Percentiles rank a stretch among this genome's conserved stretches.
Evolutionary conservation across 441 rosid genomes (phyloP).

Genomic region (Populus hybrid): DNA sequence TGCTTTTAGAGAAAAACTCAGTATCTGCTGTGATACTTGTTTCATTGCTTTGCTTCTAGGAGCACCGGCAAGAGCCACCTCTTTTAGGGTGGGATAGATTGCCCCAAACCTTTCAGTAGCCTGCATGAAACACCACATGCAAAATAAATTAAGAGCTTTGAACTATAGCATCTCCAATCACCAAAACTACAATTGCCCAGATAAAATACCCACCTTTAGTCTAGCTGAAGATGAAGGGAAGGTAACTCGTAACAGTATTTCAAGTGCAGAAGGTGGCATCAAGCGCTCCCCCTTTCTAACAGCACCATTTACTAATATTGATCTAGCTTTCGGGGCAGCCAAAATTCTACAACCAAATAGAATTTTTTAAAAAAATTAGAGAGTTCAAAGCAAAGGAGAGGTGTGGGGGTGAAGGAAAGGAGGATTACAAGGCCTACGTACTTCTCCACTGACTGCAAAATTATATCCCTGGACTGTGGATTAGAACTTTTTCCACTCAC

Average conservation of each 20-base stretch:
- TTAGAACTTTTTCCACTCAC: conserved; percentile 52
- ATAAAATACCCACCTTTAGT: conserved; percentile 53
- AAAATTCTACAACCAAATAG: conserved; percentile 48
- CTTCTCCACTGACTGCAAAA: conserved; percentile 78
- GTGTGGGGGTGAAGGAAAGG: not conserved
- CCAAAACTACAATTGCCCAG: conserved; percentile 8
- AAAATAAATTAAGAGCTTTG: conserved; percentile 16
- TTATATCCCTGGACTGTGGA: conserved; percentile 78
- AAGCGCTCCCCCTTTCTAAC: conserved; percentile 86
- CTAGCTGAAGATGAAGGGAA: conserved; percentile 74
- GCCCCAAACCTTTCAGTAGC: conserved; percentile 89
- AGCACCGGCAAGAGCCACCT: conserved; percentile 79
- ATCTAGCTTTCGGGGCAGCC: conserved; percentile 62
- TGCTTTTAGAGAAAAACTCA: conserved; percentile 52
- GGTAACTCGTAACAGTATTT: conserved; percentile 59
- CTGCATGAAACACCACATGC: conserved; percentile 34
- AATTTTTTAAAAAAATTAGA: conserved; percentile 1
- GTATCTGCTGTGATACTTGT: conserved; percentile 65
- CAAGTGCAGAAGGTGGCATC: conserved; percentile 76
- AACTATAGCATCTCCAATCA: conserved; percentile 2
- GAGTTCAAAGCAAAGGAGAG: conserved; percentile 6
- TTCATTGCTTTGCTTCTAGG: conserved; percentile 86
- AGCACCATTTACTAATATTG: conserved; percentile 74
- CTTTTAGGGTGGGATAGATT: conserved; percentile 66
- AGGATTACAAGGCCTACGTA: conserved; percentile 21